Evolutionary conservation across 805 yeast genomes (phyloP).

Genomic region (Trichomonascus vanleenenianus): DNA sequence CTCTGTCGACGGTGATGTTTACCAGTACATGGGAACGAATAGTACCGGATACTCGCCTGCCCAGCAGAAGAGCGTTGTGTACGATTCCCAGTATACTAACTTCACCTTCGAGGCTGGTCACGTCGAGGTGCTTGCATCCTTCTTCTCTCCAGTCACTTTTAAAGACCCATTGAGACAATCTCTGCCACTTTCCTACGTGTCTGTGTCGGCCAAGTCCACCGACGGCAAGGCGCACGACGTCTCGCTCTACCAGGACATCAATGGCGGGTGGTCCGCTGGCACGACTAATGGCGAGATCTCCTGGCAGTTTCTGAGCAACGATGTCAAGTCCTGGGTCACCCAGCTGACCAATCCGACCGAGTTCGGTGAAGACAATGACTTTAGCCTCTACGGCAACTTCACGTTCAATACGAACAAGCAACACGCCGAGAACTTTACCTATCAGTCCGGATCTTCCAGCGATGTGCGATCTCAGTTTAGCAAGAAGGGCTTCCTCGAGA

Average conservation of each 20-base stretch:
- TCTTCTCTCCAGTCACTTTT: background rate
- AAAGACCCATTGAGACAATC: background rate
- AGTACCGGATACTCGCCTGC: background rate
- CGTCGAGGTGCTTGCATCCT: background rate
- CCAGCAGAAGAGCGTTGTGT: background rate
- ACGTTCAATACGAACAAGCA: background rate
- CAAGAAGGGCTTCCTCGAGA: background rate
- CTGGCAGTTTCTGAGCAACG: background rate
- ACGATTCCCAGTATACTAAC: background rate
- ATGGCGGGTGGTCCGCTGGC: background rate
- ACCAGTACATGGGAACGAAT: background rate
- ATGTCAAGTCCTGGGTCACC: background rate
- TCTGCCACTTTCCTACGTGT: background rate
- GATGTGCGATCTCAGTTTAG: background rate
- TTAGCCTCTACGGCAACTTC: background rate
- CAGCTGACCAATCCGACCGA: background rate
- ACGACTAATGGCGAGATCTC: background rate
- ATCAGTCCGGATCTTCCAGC: background rate
- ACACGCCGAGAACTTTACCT: background rate
- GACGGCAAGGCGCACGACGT: conserved; percentile 1
- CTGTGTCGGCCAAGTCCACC: background rate
- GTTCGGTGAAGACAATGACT: background rate
- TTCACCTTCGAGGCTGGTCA: background rate
- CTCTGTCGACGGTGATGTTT: background rate
- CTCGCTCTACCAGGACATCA: background rate